Base-by-base conservation (phyloP, 2,329 filamentous ascomycete genomes). In the Dothideomycetidae sp. region DNA sequence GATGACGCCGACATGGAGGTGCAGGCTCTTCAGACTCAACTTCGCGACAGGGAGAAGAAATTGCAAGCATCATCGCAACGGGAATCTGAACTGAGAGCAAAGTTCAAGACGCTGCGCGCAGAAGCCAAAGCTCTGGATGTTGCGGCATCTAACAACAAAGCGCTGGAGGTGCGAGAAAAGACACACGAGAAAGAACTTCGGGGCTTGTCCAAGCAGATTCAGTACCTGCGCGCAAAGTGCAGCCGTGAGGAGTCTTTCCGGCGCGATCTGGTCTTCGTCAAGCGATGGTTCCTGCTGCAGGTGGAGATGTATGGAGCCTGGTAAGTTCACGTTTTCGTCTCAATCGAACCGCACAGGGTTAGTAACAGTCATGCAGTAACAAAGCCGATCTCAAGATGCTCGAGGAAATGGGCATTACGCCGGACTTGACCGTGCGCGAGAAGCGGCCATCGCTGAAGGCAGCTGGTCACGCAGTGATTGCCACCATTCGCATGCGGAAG, bases 341-440 rank as follows among this genome's bases (percentile, higher is more conserved):
- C 4, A 5, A 16, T 17, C 4, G n/a, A 5, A 23, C 3, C 13
- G 23, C 10, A 11, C 14, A 15, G 12, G n/a, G 15, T 29, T 11
- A 21, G 41, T 44, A 31, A 45, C 21, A 19, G 19, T 3, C 1
- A 14, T 9, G 56, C 57, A 96, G 90, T 64, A 98, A 96, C 64
- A 79, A 88, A 58, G 81, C 83, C 43, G 84, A 96, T 56, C 75
- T 96, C 42, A 74, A 77, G 36, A 79, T 94, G 53, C 76, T 96
- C 45, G 73, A 80, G 49, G 72, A 81, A 49, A 93, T 94, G 67
- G 83, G 81, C 44, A 73, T 82, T 44, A 70, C 66, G 21, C 60
- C 67, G 3, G 64, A 69, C 46, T 41, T 44, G 15, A 62, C 60
- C 1, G 54, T 63, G 29, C 56, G 61, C 11, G 55, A 63, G 39